Evolutionary conservation across 495 filamentous ascomycete genomes (phyloP).

Genomic region (Trypethelium eluteriae): DNA sequence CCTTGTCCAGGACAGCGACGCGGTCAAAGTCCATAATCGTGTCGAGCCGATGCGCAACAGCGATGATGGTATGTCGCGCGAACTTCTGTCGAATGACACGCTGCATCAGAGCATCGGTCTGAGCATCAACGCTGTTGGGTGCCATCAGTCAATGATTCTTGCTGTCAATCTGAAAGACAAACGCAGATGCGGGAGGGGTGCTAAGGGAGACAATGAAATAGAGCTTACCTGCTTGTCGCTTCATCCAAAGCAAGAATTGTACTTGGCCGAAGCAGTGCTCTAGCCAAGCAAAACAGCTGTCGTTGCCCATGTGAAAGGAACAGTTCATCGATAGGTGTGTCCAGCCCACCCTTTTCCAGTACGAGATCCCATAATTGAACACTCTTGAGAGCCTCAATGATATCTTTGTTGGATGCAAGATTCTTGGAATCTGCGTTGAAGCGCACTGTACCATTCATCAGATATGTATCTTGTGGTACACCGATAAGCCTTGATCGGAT

Average conservation of each 20-base stretch:
- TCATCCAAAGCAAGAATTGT: conserved; percentile 44
- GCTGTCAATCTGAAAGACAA: not conserved
- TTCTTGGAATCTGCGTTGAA: conserved; percentile 77
- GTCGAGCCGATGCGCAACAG: conserved; percentile 39
- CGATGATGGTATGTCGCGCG: conserved; percentile 36
- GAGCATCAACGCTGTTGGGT: conserved; percentile 41
- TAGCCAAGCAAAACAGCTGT: conserved; percentile 44
- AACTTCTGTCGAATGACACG: conserved; percentile 38
- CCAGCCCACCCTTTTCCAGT: conserved; percentile 37
- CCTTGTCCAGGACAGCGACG: not conserved
- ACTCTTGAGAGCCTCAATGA: conserved; percentile 65
- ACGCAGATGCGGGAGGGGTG: not conserved
- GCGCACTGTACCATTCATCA: conserved; percentile 80
- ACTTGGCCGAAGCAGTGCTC: conserved; percentile 34
- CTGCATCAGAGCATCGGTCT: conserved; percentile 49
- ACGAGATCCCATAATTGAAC: conserved; percentile 56
- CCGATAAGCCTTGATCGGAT: conserved; percentile 28
- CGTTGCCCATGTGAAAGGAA: conserved; percentile 41
- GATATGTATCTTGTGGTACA: conserved; percentile 31
- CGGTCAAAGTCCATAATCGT: conserved; percentile 38
- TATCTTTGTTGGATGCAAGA: conserved; percentile 48
- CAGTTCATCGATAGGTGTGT: conserved; percentile 33
- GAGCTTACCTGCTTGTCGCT: conserved; percentile 39
- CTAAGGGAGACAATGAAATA: not conserved
- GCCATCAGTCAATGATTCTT: not conserved